phyloP scores from a whole-genome alignment of 2,329 filamentous ascomycete genomes.

The Cytospora leucostoma region DNA sequence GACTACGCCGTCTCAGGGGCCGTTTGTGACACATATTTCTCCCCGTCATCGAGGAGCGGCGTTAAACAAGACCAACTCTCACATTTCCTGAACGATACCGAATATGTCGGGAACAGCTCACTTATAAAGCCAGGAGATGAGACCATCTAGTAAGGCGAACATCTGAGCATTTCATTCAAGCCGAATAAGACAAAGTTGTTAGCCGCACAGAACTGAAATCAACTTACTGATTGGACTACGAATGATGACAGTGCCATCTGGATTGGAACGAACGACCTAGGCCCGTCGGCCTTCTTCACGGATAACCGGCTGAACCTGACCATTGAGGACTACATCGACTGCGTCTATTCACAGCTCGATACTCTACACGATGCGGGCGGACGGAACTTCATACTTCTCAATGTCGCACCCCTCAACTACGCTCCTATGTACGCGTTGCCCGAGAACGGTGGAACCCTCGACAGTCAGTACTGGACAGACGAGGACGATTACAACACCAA shows the following conservation, averaged over 20 bases:
- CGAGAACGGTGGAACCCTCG: constrained; percentile 44
- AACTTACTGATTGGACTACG: background rate
- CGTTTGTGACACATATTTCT: constrained; percentile 29
- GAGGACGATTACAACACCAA: constrained; percentile 44
- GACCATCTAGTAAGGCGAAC: constrained; percentile 21
- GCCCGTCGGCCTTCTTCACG: constrained; percentile 53
- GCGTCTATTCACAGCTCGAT: constrained; percentile 52
- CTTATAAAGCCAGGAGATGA: constrained; percentile 18
- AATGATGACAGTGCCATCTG: constrained; percentile 45
- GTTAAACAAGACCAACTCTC: constrained; percentile 27
- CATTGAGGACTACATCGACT: constrained; percentile 51
- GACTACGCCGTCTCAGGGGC: constrained; percentile 32
- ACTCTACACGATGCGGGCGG: constrained; percentile 53
- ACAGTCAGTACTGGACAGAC: constrained; percentile 49
- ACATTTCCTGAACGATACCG: constrained; percentile 26
- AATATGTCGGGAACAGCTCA: constrained; percentile 14
- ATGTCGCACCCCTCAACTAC: constrained; percentile 55
- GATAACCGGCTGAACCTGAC: constrained; percentile 55
- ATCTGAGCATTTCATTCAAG: background rate
- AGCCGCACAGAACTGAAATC: too few relatives aligned
- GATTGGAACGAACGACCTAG: constrained; percentile 65
- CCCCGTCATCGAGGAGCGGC: constrained; percentile 19
- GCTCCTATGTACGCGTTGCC: constrained; percentile 54
- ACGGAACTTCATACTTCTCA: constrained; percentile 60
- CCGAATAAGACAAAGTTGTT: background rate